Base-by-base conservation (phyloP, 805 yeast genomes). In the Candida methanosorbosa region DNA sequence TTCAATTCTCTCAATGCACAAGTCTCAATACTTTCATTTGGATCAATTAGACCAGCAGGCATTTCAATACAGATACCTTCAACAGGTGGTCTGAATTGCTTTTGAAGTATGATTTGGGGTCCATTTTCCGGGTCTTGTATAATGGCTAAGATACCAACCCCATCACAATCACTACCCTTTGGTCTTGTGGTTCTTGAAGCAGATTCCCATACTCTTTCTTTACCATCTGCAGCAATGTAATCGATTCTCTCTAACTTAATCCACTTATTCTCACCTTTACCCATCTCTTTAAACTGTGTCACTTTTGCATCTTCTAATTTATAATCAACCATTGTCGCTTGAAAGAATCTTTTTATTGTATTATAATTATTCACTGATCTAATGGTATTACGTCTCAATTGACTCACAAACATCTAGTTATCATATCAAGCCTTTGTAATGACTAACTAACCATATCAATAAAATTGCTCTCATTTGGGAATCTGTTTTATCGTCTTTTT, bases 31-130 rank as follows among this genome's bases (percentile, higher is more conserved):
- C 79, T 55, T 55, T 92, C 97, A 34, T 74, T 70, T 2, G 88
- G 85, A 55, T 90, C 98, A 28, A 92, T 72, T 42, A 90, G 64
- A 0, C 98, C 98, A 1, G 98, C 98, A 1, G 98, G 98, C 54
- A 88, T 70, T 57, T 90, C 98, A 41, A 90, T 77, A 50, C 94
- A 81, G 7, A 90, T 85, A 15, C 86, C 90, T 35, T 71, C 80
- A 3, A 81, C 82, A 1, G 98, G 97, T 1, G 97, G 96, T 38
- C 98, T 70, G 61, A 81, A 90, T 56, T 90, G 98, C 52, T 84
- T 85, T 52, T 85, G 90, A 14, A 92, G 61, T 7, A 87, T 69
- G 19, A 73, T 49, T 29, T 59, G 54, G 4, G 76, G 70, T 16
- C 69, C 70, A 15, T 29, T 46, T 14, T 59, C 56, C 6, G 71